Conservation (phyloP, 192 early-diverging fungal species). For the Podila minutissima region DNA sequence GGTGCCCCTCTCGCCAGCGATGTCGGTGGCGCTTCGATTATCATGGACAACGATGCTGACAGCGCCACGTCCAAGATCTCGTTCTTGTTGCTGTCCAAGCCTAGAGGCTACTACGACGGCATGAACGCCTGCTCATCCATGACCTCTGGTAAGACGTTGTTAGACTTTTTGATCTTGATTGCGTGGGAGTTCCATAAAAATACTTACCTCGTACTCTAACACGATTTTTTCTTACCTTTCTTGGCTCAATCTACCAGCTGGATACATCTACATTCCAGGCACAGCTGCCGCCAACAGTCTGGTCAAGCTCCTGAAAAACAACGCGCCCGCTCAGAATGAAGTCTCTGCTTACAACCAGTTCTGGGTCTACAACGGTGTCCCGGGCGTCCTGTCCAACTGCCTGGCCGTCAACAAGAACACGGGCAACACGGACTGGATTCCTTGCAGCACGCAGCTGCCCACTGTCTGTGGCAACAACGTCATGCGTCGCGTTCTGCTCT, state of each 20-base stretch:
- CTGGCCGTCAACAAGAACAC: no score
- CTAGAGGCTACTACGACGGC: constrained; percentile 6
- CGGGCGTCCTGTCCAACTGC: background rate
- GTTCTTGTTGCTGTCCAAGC: constrained; percentile 8
- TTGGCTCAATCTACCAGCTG: background rate
- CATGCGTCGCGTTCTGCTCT: no score
- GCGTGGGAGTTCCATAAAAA: no score
- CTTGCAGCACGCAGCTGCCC: no score
- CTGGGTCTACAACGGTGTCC: constrained; percentile 37
- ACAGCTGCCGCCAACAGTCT: background rate
- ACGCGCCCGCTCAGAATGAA: constrained; percentile 1
- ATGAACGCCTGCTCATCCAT: constrained; percentile 3
- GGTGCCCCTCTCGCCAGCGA: background rate
- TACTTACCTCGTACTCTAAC: no score
- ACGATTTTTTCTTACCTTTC: no score
- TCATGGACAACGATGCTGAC: constrained; percentile 7
- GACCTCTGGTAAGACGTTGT: background rate
- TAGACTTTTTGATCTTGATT: no score
- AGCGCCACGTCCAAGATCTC: background rate
- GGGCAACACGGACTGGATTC: no score
- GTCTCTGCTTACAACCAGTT: constrained; percentile 11
- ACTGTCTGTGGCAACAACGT: no score
- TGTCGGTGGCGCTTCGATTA: background rate
- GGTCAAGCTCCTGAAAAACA: constrained; percentile 1
- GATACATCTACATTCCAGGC: constrained; percentile 15